Percentiles rank a stretch among this genome's conserved stretches.
Evolutionary conservation across 2,329 filamentous ascomycete species (phyloP).

Genomic region (Catunica adiposa): DNA sequence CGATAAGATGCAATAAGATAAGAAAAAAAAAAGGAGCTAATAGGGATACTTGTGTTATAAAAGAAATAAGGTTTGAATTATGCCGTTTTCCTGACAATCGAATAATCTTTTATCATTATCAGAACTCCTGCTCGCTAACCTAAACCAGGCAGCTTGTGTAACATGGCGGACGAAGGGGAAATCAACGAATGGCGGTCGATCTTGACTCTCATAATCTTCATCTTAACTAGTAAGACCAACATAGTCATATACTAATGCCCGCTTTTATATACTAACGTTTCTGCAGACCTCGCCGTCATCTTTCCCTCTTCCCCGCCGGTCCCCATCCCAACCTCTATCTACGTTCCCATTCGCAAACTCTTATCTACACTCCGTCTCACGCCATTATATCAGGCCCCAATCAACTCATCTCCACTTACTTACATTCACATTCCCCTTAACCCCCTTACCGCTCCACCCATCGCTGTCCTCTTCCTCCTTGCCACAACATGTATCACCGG

Average conservation of each 20-base stretch:
- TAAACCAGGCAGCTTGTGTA: not conserved
- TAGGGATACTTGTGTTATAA: too few species aligned
- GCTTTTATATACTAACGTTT: slow-evolving; percentile 1
- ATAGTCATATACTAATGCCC: slow-evolving; percentile 11
- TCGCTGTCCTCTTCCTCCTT: slow-evolving; percentile 55
- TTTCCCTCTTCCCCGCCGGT: slow-evolving; percentile 51
- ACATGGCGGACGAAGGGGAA: not conserved
- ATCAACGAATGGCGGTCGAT: slow-evolving; percentile 55
- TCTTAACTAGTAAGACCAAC: slow-evolving; percentile 45
- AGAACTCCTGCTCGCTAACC: not conserved
- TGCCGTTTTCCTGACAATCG: too few species aligned
- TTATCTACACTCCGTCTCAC: slow-evolving; percentile 33
- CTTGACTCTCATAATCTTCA: slow-evolving; percentile 50
- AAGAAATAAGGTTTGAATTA: too few species aligned
- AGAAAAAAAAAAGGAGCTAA: too few species aligned
- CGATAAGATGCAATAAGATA: too few species aligned
- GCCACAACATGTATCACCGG: slow-evolving; percentile 49
- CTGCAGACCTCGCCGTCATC: slow-evolving; percentile 44
- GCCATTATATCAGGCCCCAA: slow-evolving; percentile 23
- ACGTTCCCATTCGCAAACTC: slow-evolving; percentile 27
- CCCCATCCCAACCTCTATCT: slow-evolving; percentile 38
- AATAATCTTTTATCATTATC: not conserved
- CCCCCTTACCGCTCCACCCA: slow-evolving; percentile 52
- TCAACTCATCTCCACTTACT: slow-evolving; percentile 26
- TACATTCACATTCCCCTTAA: slow-evolving; percentile 60